phyloP scores from a whole-genome alignment of 768 basidiomycete genomes.

The Podaxis sp. region DNA sequence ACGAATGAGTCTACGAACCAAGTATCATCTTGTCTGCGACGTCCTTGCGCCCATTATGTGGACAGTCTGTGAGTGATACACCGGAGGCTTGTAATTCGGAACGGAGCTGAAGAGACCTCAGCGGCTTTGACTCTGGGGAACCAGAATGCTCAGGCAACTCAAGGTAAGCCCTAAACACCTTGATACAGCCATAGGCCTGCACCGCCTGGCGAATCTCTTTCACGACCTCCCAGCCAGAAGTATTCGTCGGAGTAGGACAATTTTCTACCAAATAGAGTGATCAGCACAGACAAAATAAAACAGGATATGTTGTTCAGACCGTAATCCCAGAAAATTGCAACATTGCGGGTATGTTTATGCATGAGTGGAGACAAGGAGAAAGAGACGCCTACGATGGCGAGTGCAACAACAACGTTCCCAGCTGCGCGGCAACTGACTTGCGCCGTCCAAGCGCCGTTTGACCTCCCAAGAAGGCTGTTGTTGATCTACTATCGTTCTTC shows the following conservation, averaged over 20 bases:
- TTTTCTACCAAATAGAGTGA: constrained; percentile 25
- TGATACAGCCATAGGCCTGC: constrained; percentile 29
- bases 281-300: not conserved
- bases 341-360: constrained; percentile 13
- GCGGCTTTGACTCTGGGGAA: constrained; percentile 2
- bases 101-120: constrained; percentile 19
- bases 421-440: not conserved
- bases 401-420: not conserved
- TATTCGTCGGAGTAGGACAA: constrained; percentile 27
- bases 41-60: constrained; percentile 27
- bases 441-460: not conserved
- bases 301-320: constrained; percentile 21
- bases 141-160: constrained; percentile 26
- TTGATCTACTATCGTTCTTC: not conserved
- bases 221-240: constrained; percentile 28
- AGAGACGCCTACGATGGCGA: not conserved
- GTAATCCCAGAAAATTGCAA: constrained; percentile 28
- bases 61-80: constrained; percentile 31
- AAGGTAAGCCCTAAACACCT: constrained; percentile 32
- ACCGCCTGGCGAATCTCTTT: constrained; percentile 28
- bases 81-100: constrained; percentile 33
- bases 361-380: not conserved
- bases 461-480: not conserved
- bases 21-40: constrained; percentile 31
- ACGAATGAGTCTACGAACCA: constrained; percentile 19